Evolutionary conservation across 169 alveolate genomes (phyloP), one percentile per base, ranked within the genome.

Genomic region (Cryptosporidium xiaoi): DNA sequence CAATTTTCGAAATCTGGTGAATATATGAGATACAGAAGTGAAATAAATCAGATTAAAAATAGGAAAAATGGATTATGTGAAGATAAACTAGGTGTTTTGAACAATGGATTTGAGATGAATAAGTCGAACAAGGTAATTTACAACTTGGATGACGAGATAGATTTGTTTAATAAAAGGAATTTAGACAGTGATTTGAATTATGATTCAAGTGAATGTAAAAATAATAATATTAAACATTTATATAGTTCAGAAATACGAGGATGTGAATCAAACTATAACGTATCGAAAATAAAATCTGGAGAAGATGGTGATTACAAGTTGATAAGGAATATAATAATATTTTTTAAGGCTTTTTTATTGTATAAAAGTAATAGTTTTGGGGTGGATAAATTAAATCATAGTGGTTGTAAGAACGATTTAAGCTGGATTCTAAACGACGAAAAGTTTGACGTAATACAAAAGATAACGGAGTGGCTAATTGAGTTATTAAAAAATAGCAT

Each of bases 401-500:
- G 15, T 3, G n/a, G 13, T 5, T 1, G 56, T 5, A 51, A 46
- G 0, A 18, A 31, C 16, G 51, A 16, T 29, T 36, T 18, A 12
- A 20, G 31, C 15, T 69, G 83, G 83, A 29, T 53, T 33, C n/a
- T 69, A 46, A 51, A 56, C 4, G 55, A 46, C 13, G 83, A 53
- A 18, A 16, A 16, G 29, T 51, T 51, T 53, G 67, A 69, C 12
- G 51, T 69, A 8, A 46, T 69, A 27, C 29, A 69, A n/a, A 69
- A 69, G 48, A 53, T 69, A 29, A 69, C 56, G 16, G 83, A 69
- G 56, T 69, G 68, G 67, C 48, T 69, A 50, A 56, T 69, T 2
- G 83, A 69, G n/a, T n/a, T 69, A 6, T 20, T 69, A n/a, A 69
- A 62, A 56, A 69, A 56, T 13, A 53, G 56, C 16, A 55, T 51